Evolutionary conservation across 306 rosid genomes (phyloP).

Genomic region (Casuarina equisetifolia): DNA sequence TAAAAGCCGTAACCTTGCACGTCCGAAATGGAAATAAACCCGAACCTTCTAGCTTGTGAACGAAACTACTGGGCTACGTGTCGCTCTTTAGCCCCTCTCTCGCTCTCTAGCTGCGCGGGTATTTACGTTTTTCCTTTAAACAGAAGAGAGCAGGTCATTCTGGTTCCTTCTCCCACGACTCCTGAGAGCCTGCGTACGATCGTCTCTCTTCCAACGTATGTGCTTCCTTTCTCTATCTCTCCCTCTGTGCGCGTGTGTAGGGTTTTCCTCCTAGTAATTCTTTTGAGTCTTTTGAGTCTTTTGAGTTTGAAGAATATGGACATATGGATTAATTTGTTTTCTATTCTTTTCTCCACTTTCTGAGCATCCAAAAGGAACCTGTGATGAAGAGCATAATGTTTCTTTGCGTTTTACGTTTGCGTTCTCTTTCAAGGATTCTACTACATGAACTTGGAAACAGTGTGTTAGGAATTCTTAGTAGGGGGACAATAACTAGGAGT

Average conservation of each 20-base stretch:
- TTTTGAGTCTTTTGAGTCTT: not conserved
- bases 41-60: conserved; percentile 25
- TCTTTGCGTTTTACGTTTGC: no score
- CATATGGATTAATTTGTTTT: not conserved
- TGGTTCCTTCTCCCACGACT: not conserved
- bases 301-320: not conserved
- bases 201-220: conserved; percentile 7
- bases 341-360: not conserved
- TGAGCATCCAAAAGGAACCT: not conserved
- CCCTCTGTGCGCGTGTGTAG: not conserved
- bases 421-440: not conserved
- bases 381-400: not conserved
- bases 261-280: not conserved
- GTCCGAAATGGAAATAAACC: not conserved
- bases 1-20: not conserved
- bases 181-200: not conserved
- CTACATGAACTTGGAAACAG: not conserved
- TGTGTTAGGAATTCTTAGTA: not conserved
- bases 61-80: conserved; percentile 6
- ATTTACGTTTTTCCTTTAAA: not conserved
- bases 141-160: not conserved
- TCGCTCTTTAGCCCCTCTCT: not conserved
- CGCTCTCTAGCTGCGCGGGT: not conserved
- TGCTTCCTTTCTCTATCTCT: not conserved
- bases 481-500: no score